These are phyloP conservation scores for Chondrostereum purpureum DNA, from an alignment of 1,284 basidiomycete genomes.

Conservation along the genomic window DNA sequence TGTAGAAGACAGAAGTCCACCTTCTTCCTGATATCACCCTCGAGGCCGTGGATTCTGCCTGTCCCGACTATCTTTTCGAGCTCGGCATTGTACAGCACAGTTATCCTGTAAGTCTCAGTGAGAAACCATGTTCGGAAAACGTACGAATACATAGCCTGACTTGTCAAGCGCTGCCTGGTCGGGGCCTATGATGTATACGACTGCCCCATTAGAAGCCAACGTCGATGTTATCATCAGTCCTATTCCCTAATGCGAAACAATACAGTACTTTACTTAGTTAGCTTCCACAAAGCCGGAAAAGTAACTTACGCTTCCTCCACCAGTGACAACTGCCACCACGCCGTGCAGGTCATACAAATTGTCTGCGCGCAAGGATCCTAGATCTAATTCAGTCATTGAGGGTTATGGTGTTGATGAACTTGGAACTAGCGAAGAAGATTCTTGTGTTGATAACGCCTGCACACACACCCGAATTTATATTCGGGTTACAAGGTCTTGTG, in stretches of 20 bases:
- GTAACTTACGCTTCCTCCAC: slow-evolving; percentile 36
- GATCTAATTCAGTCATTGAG: slow-evolving; percentile 33
- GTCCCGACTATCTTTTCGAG: slow-evolving; percentile 23
- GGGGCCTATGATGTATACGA: slow-evolving; percentile 42
- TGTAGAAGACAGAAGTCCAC: slow-evolving; percentile 17
- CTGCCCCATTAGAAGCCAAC: slow-evolving; percentile 43
- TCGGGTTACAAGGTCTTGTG: too few species aligned
- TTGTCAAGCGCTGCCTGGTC: slow-evolving; percentile 36
- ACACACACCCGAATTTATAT: too few species aligned
- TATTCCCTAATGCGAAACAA: slow-evolving; percentile 30
- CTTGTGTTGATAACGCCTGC: too few species aligned
- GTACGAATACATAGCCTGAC: slow-evolving; percentile 11
- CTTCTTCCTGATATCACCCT: slow-evolving; percentile 41
- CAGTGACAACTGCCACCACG: slow-evolving; percentile 42
- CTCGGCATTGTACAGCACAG: slow-evolving; percentile 33
- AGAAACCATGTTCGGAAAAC: not conserved
- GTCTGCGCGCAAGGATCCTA: slow-evolving; percentile 29
- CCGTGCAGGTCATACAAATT: slow-evolving; percentile 38
- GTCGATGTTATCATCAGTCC: slow-evolving; percentile 42
- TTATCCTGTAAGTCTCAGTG: slow-evolving; percentile 20
- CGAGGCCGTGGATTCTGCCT: slow-evolving; percentile 35
- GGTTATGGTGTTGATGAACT: too few species aligned
- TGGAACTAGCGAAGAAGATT: too few species aligned
- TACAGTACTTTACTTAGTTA: not conserved
- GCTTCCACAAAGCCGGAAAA: not conserved